phyloP scores from a whole-genome alignment of 2,329 filamentous ascomycete genomes.

The Xylariaceae sp. region DNA sequence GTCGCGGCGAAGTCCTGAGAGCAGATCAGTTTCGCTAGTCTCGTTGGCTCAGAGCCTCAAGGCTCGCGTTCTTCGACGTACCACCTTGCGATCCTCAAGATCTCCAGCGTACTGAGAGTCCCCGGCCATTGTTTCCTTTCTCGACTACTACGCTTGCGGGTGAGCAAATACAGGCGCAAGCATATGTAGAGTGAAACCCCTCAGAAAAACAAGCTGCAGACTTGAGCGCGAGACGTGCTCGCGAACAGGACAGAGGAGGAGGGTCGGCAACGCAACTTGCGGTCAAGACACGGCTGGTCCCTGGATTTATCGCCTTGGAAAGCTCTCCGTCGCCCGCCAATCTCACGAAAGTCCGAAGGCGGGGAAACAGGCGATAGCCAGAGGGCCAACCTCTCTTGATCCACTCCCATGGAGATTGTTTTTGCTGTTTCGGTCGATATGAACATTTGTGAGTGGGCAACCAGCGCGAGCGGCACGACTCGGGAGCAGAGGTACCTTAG shows the following conservation, averaged over 20 bases:
- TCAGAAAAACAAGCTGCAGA: not conserved
- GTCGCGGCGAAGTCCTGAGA: slow-evolving; percentile 14
- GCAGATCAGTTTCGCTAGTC: slow-evolving; percentile 6
- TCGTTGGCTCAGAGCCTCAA: not conserved
- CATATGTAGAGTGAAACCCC: not conserved
- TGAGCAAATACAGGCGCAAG: not conserved
- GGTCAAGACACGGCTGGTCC: not conserved
- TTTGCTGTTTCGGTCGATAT: no score
- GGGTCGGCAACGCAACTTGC: not conserved
- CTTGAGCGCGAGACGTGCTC: not conserved
- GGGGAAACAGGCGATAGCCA: no score
- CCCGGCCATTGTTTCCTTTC: not conserved
- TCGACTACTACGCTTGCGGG: no score
- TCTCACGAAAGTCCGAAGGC: no score
- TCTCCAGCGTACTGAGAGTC: not conserved
- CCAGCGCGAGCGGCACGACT: no score
- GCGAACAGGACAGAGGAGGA: not conserved
- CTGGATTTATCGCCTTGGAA: not conserved
- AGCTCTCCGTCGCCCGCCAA: no score
- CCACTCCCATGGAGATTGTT: no score
- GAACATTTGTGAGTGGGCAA: no score
- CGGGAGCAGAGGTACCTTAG: no score
- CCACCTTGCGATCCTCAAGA: not conserved
- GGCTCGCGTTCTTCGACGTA: not conserved
- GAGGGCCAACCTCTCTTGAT: no score